Conservation (phyloP, 768 basidiomycete genomes). For the Panus rudis region DNA sequence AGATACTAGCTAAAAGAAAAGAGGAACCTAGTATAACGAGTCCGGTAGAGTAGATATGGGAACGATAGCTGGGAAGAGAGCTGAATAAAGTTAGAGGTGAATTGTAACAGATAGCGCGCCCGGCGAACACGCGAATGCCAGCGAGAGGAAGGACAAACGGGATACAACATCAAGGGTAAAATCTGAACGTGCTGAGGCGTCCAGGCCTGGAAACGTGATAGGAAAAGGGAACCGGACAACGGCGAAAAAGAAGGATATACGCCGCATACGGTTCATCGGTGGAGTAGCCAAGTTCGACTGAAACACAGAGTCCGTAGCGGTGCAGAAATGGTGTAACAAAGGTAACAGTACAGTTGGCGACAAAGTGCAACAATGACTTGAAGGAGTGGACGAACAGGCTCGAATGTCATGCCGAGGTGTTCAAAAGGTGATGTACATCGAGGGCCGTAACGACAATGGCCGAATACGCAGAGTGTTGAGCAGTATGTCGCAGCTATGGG, state of each 20-base stretch:
- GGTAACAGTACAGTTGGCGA: not conserved
- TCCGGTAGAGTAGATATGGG: too few relatives aligned
- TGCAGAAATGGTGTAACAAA: not conserved
- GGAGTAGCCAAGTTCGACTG: not conserved
- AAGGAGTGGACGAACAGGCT: not conserved
- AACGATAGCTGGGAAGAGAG: too few relatives aligned
- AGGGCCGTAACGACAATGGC: not conserved
- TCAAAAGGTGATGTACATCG: not conserved
- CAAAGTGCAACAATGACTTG: not conserved
- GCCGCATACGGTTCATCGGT: not conserved
- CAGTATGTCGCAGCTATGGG: not conserved
- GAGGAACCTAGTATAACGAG: too few relatives aligned
- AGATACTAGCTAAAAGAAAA: too few relatives aligned
- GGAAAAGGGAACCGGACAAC: not conserved
- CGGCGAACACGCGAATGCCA: too few relatives aligned
- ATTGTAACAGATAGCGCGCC: too few relatives aligned
- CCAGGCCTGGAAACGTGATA: not conserved
- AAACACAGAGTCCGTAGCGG: not conserved
- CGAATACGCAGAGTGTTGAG: not conserved
- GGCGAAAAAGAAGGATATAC: not conserved
- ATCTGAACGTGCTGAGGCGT: slow-evolving; percentile 1
- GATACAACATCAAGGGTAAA: slow-evolving; percentile 4
- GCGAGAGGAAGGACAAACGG: not conserved
- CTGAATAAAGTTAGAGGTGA: too few relatives aligned
- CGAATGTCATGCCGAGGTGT: not conserved